Conservation (phyloP, 495 filamentous ascomycete genomes). For the Talaromyces thailandensis region DNA sequence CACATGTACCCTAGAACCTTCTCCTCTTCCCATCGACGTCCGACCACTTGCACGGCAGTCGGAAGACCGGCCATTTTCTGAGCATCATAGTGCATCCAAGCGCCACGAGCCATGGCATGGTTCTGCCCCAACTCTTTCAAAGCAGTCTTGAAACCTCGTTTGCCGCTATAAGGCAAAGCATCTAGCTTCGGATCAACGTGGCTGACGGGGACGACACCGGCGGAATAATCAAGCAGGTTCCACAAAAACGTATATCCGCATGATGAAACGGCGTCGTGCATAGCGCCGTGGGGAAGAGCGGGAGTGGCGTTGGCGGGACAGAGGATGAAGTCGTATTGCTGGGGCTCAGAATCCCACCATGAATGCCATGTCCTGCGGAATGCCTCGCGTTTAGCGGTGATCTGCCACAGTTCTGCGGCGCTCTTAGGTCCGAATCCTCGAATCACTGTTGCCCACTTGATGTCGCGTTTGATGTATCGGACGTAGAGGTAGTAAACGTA, state of each 20-base stretch:
- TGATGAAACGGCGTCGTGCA: conserved; percentile 75
- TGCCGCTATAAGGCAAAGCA: conserved; percentile 33
- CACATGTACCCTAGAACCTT: conserved; percentile 85
- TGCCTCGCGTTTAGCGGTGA: conserved; percentile 65
- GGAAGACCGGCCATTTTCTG: conserved; percentile 78
- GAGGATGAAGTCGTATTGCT: conserved; percentile 67
- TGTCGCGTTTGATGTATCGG: conserved; percentile 68
- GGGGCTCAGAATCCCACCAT: conserved; percentile 65
- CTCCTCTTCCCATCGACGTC: conserved; percentile 80
- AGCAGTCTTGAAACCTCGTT: conserved; percentile 36
- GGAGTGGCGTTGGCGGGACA: conserved; percentile 86
- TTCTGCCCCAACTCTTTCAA: conserved; percentile 35
- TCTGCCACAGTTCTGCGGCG: conserved; percentile 70
- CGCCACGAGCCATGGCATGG: conserved; percentile 71
- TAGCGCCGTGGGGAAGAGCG: conserved; percentile 78
- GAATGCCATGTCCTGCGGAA: conserved; percentile 70
- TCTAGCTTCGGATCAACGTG: conserved; percentile 69
- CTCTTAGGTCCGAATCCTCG: conserved; percentile 60
- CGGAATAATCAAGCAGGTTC: conserved; percentile 86
- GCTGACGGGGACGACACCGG: conserved; percentile 79
- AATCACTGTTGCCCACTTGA: conserved; percentile 69
- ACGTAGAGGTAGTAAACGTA: conserved; percentile 86
- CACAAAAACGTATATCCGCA: conserved; percentile 97
- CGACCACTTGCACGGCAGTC: conserved; percentile 80
- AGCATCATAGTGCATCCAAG: conserved; percentile 84